Evolutionary conservation across 2,329 filamentous ascomycete species (phyloP).

Genomic region (Paraconiothyrium brasiliense): DNA sequence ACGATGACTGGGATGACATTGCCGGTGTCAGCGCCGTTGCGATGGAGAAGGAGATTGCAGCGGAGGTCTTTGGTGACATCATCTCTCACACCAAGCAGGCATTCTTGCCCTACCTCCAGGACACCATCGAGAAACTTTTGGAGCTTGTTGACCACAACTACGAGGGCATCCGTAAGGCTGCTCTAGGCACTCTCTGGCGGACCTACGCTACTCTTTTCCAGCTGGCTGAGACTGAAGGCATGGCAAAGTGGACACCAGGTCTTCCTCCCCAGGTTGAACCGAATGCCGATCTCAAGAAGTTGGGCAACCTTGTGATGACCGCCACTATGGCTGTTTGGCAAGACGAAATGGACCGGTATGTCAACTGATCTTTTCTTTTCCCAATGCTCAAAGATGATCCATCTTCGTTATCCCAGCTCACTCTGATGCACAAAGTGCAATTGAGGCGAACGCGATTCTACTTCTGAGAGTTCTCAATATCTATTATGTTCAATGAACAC

Average conservation of each 20-base stretch:
- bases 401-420: conserved; percentile 99
- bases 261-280: conserved; percentile 83
- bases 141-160: conserved; percentile 88
- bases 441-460: conserved; percentile 87
- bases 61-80: conserved; percentile 93
- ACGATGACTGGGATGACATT: conserved; percentile 85
- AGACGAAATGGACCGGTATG: conserved; percentile 93
- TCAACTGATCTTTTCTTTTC: conserved; percentile 45
- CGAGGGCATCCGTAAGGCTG: conserved; percentile 91
- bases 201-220: conserved; percentile 91
- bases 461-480: conserved; percentile 63
- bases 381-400: conserved; percentile 73
- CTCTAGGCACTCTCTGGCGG: conserved; percentile 90
- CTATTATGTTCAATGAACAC: conserved; percentile 20
- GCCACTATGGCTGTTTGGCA: conserved; percentile 87
- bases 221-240: conserved; percentile 80
- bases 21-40: conserved; percentile 87
- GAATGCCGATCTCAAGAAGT: conserved; percentile 80
- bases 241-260: conserved; percentile 87
- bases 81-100: conserved; percentile 84
- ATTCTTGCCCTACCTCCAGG: conserved; percentile 86
- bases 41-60: conserved; percentile 95
- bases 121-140: conserved; percentile 82
- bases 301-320: conserved; percentile 85
- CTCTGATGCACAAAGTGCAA: conserved; percentile 87